Evolutionary conservation across 1,284 basidiomycete species (phyloP), one percentile per base, ranked within the genome.

Genomic region (Garcileccinum viscosum): DNA sequence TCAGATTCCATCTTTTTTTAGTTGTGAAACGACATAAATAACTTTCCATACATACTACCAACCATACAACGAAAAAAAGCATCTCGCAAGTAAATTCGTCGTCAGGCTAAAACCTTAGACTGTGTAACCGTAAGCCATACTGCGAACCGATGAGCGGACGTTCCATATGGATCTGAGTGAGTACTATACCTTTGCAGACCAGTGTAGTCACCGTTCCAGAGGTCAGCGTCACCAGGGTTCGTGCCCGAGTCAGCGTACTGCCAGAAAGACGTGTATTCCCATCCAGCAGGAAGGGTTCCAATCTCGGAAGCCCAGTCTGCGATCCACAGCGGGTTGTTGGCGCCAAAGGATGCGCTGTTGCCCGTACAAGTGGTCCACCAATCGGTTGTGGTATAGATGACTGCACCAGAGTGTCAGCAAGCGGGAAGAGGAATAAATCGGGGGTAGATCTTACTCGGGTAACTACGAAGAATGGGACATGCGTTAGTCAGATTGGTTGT

Each of bases 331-430:
- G 89, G 88, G 76, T 86, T 87, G 66, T 82, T 84, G 11, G 74
- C 66, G 15, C 77, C 85, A 72, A 91, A 90, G 35, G 81, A 77
- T 37, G 82, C 80, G 68, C 83, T 87, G 77, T 89, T 87, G 11
- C 88, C 87, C 4, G 90, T 91, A 79, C 91, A 93, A 24, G 84
- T 84, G 40, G 73, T 87, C 90, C 90, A 93, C 91, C 90, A 92
- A 73, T 87, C 83, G 2, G 89, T 88, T 2, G 85, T 89, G 35
- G 86, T 88, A 74, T 92, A 92, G 66, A 92, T 90, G 60, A 88
- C 87, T 82, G 42, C 15, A 27, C 2, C 22, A 15, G 19, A 14
- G 32, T 22, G 44, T 74, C 33, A 72, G 24, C 33, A 44, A 47
- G 6, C 27, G 19, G 27, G 22, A 35, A 33, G 5, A 19, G 24